phyloP scores from a whole-genome alignment of 2,329 filamentous ascomycete genomes.

The Neonectria hederae region DNA sequence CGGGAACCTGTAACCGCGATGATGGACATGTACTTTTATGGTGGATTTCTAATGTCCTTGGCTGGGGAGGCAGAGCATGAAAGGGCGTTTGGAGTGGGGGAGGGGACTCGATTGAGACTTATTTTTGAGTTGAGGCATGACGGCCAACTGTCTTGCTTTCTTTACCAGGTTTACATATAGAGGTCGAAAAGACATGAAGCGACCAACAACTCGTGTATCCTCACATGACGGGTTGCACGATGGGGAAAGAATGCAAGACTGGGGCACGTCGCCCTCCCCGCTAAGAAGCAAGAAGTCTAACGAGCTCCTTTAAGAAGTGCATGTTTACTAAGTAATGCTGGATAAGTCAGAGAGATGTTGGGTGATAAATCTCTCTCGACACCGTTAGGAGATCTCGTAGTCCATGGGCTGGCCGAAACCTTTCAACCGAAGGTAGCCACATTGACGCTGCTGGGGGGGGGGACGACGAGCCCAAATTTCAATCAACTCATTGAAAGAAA shows the following conservation, averaged over 20 bases:
- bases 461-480: too few relatives aligned
- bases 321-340: constrained; percentile 1
- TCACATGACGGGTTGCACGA: constrained; percentile 24
- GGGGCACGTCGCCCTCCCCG: constrained; percentile 32
- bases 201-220: constrained; percentile 33
- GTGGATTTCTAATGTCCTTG: constrained; percentile 41
- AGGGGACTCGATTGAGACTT: constrained; percentile 6
- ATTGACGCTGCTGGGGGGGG: too few relatives aligned
- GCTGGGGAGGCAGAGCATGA: constrained; percentile 41
- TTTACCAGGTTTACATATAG: constrained; percentile 35
- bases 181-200: constrained; percentile 31
- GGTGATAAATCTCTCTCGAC: too few relatives aligned
- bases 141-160: constrained; percentile 19
- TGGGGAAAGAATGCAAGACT: constrained; percentile 38
- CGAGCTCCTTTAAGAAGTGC: not conserved
- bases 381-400: too few relatives aligned
- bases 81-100: constrained; percentile 40
- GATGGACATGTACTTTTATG: constrained; percentile 44
- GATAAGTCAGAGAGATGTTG: not conserved
- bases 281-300: not conserved
- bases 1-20: constrained; percentile 28
- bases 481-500: too few relatives aligned
- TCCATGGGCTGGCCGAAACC: too few relatives aligned
- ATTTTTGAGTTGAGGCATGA: constrained; percentile 15
- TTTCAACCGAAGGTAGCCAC: too few relatives aligned